These are phyloP conservation scores for Licmophora abbreviata DNA, from an alignment of 108 stramenopile genomes.

Conservation along the genomic window DNA sequence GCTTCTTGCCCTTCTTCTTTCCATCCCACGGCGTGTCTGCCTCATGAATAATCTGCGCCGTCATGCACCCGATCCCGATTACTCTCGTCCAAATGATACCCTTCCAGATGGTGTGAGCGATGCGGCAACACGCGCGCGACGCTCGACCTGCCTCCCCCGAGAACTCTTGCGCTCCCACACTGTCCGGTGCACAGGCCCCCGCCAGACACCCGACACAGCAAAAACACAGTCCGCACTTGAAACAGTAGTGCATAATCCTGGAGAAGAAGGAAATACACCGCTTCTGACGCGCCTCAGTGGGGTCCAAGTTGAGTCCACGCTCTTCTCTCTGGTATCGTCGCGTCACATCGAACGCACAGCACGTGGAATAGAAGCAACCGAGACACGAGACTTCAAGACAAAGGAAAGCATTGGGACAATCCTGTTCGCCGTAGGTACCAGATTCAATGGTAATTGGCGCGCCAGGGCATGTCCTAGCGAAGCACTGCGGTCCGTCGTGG, in stretches of 20 bases:
- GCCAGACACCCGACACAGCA: constrained; percentile 19
- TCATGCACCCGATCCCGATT: constrained; percentile 42
- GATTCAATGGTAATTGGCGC: constrained; percentile 45
- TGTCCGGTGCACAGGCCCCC: constrained; percentile 40
- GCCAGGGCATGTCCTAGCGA: constrained; percentile 34
- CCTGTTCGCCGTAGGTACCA: constrained; percentile 52
- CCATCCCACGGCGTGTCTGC: background rate
- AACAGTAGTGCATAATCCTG: constrained; percentile 16
- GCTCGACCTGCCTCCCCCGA: constrained; percentile 38
- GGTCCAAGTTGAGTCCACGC: constrained; percentile 38
- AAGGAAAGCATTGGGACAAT: constrained; percentile 38
- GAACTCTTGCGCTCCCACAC: constrained; percentile 51
- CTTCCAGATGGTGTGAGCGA: constrained; percentile 38
- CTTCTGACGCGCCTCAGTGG: constrained; percentile 42
- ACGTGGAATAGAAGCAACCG: constrained; percentile 39
- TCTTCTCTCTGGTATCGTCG: constrained; percentile 40
- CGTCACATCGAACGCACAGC: constrained; percentile 58
- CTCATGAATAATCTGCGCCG: constrained; percentile 42
- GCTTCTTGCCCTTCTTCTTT: constrained; percentile 1
- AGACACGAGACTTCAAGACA: constrained; percentile 38
- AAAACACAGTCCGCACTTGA: constrained; percentile 21
- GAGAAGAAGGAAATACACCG: constrained; percentile 39
- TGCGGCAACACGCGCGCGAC: constrained; percentile 33
- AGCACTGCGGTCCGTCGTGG: constrained; percentile 54
- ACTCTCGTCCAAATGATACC: constrained; percentile 42